Base-by-base conservation (phyloP, 306 rosid species). In the Pyrus betulifolia region DNA sequence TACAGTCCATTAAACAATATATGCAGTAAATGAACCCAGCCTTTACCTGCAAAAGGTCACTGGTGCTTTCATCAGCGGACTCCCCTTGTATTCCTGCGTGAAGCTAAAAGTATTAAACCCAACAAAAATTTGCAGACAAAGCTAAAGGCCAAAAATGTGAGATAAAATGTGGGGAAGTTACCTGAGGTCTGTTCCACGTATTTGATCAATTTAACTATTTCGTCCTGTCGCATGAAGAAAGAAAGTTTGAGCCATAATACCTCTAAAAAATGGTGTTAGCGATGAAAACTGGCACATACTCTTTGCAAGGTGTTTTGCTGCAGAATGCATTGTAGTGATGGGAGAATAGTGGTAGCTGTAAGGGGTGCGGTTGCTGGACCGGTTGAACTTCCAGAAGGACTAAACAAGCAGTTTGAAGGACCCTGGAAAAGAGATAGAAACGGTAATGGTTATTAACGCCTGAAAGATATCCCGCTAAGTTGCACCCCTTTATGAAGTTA, bases 261-360 rank as follows among this genome's bases (percentile, higher is more conserved):
- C 69, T 68, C 45, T 23, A 49, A n/a, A 8, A 78, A 55, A 52
- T 60, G 17, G 28, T 15, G 33, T 45, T 58, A 67, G 64, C 68
- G 21, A 46, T 44, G 35, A 67, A 63, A 70, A 68, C 44, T 49
- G 42, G 71, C 57, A 74, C 82, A 66, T 84, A 96, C 99, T 88
- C 97, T 93, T 79, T 96, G 99, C 54, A 84, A 79, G 62, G 84
- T 64, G 69, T 95, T 92, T 81, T 89, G 99, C 85, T 87, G 96
- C 86, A 95, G 82, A 86, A 91, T 88, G 82, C 64, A 83, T 69
- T 90, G 97, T 71, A 95, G 85, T 65, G 91, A 86, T 31, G 90
- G 87, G 81, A 90, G 92, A 82, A 92, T 70, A 33, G 91, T 62
- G 11, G 87, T 65, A 52, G 88, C 78, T 71, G 82, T 60, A 62